Evolutionary conservation across 1,284 basidiomycete species (phyloP), one percentile per base, ranked within the genome.

Genomic region (Leccinum pachyderme): DNA sequence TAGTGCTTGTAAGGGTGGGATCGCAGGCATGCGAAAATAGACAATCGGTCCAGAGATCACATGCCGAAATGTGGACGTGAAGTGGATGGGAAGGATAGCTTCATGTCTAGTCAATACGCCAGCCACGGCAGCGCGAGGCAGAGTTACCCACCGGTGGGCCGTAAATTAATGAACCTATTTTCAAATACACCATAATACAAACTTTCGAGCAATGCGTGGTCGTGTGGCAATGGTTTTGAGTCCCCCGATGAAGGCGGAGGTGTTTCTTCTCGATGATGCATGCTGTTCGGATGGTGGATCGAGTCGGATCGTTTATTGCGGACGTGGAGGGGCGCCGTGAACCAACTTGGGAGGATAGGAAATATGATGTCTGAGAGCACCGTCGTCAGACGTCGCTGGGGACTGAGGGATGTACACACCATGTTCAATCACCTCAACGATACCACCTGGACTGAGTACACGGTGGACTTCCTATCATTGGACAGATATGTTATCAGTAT

Each of bases 401-500:
- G 27, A 52, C 55, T 18, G 31, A 49, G n/a, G 45, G 51, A 41
- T 8, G 37, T 15, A 67, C 73, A 53, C 58, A 86, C 87, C 87
- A 66, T 89, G 83, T 72, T 89, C 87, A 41, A 86, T 72, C 25
- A 87, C 75, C 64, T 90, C 87, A 15, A 88, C 76, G n/a, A 81
- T 77, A 25, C 86, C 87, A 31, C 83, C 85, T 12, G 84, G 84
- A 56, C 79, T 73, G 56, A 90, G 73, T 2, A 90, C 79, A 52
- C 87, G 81, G 55, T 79, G 81, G 24, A 90, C 75, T 74, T 90
- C 87, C 87, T 90, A 47, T 39, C 28, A 52, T 32, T 41, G 9
- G 6, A 37, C 9, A n/a, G 44, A 33, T 22, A 6, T 39, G 18
- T 15, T 32, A 25, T 68, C 48, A 63, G 25, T 11, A 51, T 39